These are phyloP conservation scores for Plectranthus barbatus DNA, from an alignment of 257 asterid genomes.

Conservation along the genomic window DNA sequence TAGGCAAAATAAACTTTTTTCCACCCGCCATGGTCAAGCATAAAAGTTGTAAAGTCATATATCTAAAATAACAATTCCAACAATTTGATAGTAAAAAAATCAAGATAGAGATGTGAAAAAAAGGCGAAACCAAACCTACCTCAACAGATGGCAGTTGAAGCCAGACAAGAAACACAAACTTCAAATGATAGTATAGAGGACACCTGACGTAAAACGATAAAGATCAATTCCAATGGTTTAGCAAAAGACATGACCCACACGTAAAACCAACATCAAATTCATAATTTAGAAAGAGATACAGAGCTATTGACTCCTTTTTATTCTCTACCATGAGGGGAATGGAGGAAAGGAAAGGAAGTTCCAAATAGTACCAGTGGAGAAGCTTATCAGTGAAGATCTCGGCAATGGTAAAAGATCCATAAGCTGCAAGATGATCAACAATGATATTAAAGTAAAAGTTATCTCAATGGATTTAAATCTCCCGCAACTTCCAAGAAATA, in stretches of 20 bases:
- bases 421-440: constrained; percentile 57
- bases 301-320: neutral
- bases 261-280: too few relatives aligned
- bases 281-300: neutral
- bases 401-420: constrained; percentile 76
- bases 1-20: too few relatives aligned
- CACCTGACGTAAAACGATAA: constrained; percentile 49
- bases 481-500: too few relatives aligned
- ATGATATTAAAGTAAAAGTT: neutral
- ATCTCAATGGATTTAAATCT: neutral
- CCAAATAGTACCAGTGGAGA: constrained; percentile 55
- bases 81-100: too few relatives aligned
- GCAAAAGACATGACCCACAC: neutral
- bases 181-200: constrained; percentile 78
- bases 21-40: too few relatives aligned
- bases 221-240: neutral
- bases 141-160: constrained; percentile 81
- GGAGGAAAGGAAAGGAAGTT: neutral
- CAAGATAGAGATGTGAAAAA: neutral
- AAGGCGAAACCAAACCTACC: constrained; percentile 35
- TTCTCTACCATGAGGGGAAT: neutral
- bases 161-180: constrained; percentile 99
- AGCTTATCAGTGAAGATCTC: constrained; percentile 77
- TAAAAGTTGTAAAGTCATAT: too few relatives aligned
- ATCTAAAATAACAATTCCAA: too few relatives aligned